These are phyloP conservation scores for Neocatenulostroma microsporum DNA, from an alignment of 2,329 filamentous ascomycete species.

Conservation along the genomic window DNA sequence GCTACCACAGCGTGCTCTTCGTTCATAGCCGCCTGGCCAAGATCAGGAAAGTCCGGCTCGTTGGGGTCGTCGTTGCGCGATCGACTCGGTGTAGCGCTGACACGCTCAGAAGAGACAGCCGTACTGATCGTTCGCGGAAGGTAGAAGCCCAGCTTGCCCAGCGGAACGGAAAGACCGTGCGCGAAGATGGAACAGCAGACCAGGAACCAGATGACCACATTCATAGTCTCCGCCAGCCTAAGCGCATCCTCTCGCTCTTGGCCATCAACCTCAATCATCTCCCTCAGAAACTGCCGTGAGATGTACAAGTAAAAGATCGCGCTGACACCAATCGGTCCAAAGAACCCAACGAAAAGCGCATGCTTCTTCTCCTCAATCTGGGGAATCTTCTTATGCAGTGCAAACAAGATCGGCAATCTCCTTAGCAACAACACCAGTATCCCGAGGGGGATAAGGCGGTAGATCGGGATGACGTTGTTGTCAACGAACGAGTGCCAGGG, in stretches of 20 bases:
- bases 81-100: conserved; percentile 17
- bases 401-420: conserved; percentile 67
- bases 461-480: conserved; percentile 64
- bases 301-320: conserved; percentile 81
- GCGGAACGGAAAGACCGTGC: conserved; percentile 72
- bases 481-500: conserved; percentile 66
- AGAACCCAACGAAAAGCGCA: conserved; percentile 83
- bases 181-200: conserved; percentile 76
- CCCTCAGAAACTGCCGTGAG: conserved; percentile 62
- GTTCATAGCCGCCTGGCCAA: conserved; percentile 7
- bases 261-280: conserved; percentile 52
- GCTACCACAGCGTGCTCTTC: background rate
- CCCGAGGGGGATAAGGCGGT: conserved; percentile 64
- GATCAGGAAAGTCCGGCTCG: conserved; percentile 21
- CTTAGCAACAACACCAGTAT: conserved; percentile 69
- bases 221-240: conserved; percentile 57
- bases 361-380: conserved; percentile 70
- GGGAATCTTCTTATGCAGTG: conserved; percentile 62
- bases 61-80: conserved; percentile 13
- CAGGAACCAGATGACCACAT: conserved; percentile 78
- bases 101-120: conserved; percentile 38
- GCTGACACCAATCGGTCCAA: conserved; percentile 84
- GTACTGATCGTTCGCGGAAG: conserved; percentile 57
- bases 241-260: conserved; percentile 57
- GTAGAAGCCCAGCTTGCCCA: conserved; percentile 58